A percentile compares a stretch with the other conserved stretches of the same genome.
Conservation (phyloP, 805 yeast species). For the Yueomyces sp. region DNA sequence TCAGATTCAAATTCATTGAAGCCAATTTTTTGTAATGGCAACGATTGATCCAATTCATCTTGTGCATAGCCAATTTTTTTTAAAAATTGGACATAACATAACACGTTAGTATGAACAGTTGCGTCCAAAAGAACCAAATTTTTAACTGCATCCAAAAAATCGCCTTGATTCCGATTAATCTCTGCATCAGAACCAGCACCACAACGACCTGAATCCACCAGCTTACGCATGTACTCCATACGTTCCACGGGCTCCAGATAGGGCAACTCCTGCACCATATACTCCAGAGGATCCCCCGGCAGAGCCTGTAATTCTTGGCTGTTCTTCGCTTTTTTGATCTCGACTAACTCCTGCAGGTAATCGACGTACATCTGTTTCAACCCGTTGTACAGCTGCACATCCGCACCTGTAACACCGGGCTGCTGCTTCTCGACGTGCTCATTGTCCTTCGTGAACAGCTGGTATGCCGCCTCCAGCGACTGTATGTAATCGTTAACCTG, state of each 20-base stretch:
- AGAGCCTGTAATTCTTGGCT: slow-evolving; percentile 1
- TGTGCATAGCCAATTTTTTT: slow-evolving; percentile 11
- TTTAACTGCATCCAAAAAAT: slow-evolving; percentile 8
- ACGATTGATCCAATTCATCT: slow-evolving; percentile 3
- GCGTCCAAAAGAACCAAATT: slow-evolving; percentile 17
- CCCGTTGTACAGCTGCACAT: slow-evolving; percentile 18
- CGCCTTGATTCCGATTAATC: slow-evolving; percentile 2
- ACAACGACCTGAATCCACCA: slow-evolving; percentile 5
- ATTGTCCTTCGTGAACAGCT: slow-evolving; percentile 18
- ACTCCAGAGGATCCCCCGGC: slow-evolving; percentile 7
- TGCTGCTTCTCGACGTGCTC: slow-evolving; percentile 13
- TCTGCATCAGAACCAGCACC: background rate
- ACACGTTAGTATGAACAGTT: slow-evolving; percentile 12
- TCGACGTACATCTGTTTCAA: slow-evolving; percentile 21
- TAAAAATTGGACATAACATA: slow-evolving; percentile 12
- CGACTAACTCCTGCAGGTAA: slow-evolving; percentile 14
- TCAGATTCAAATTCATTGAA: too few species aligned
- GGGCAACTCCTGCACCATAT: slow-evolving; percentile 14
- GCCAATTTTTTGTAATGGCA: slow-evolving; percentile 2
- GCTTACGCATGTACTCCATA: slow-evolving; percentile 14
- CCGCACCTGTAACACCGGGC: slow-evolving; percentile 15
- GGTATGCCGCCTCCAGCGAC: slow-evolving; percentile 11
- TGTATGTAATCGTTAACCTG: slow-evolving; percentile 13
- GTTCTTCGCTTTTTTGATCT: slow-evolving; percentile 7
- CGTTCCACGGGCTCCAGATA: slow-evolving; percentile 15